Conservation (phyloP, 306 rosid species). For the Clitoria ternatea region DNA sequence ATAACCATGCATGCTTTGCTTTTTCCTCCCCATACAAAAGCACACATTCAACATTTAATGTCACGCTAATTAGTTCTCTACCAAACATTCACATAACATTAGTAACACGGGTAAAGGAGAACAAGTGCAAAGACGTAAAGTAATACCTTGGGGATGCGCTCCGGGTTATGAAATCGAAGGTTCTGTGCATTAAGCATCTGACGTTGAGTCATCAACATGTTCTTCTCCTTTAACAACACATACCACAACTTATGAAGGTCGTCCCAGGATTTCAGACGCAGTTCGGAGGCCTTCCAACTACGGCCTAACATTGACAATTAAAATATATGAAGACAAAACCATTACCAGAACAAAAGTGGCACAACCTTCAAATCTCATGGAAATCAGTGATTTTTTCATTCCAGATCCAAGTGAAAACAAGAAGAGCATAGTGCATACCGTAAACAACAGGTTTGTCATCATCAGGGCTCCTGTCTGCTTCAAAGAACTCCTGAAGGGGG, state of each 20-base stretch:
- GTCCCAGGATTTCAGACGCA: slow-evolving; percentile 94
- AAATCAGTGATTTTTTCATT: neutral
- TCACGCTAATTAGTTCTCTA: neutral
- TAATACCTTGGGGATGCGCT: too few relatives aligned
- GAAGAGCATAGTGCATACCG: slow-evolving; percentile 39
- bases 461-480: slow-evolving; percentile 56
- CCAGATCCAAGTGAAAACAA: neutral
- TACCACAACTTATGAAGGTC: slow-evolving; percentile 91
- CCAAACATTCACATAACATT: neutral
- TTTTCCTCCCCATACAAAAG: neutral
- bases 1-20: too few relatives aligned
- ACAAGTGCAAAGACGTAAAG: slow-evolving; percentile 2
- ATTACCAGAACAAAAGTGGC: neutral
- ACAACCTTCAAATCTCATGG: neutral
- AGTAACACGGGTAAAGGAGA: neutral
- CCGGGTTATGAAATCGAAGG: slow-evolving; percentile 76
- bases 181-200: slow-evolving; percentile 95
- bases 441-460: slow-evolving; percentile 75
- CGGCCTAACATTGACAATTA: slow-evolving; percentile 47
- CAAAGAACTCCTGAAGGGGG: slow-evolving; percentile 83
- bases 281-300: slow-evolving; percentile 89
- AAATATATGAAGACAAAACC: neutral
- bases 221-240: slow-evolving; percentile 90
- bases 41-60: neutral
- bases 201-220: slow-evolving; percentile 93